Evolutionary conservation across 148 eudicot genomes (phyloP), one percentile per base, ranked within the genome.

Genomic region (Cornus kousa): DNA sequence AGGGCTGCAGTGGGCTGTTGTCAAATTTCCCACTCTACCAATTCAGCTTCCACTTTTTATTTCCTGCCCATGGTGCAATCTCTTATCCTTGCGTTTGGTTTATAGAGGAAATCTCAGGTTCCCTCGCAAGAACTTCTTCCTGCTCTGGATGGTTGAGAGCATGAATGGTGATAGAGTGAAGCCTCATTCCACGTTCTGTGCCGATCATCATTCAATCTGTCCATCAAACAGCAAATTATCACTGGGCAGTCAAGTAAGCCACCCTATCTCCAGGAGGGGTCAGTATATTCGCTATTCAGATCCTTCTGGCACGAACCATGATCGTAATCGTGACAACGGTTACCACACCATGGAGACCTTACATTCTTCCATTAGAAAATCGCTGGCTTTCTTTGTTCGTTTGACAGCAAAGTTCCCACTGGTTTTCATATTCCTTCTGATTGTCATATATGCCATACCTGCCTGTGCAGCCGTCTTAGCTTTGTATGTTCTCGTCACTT

Each of bases 91-190:
- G 40, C 85, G 88, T 70, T 31, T 85, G 23, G 76, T 88, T 53
- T 85, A 81, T 53, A 83, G 64, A 77, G 90, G 87, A 8, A 72
- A 76, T 75, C 83, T 88, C 19, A 88, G 74, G 81, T 88, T 85
- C 68, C 90, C 90, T 35, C 81, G 85, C 7, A 88, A 85, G 74
- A 88, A 88, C 76, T 88, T 70, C 78, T 88, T 88, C 80, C 86
- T 88, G 39, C 87, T 88, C 46, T 88, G 90, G 90, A 88, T 88
- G 88, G 82, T 88, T 70, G 90, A 88, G 86, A 83, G 88, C 80
- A 75, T 83, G 77, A 88, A 83, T 80, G 85, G 88, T 40, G 90
- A 88, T 69, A 78, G 85, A 71, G 62, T 75, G 65, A 80, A 81
- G 69, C 79, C 86, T 83, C 71, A 57, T 39, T 40, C 82, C 64